These are phyloP conservation scores for Starmerella kuoi DNA, from an alignment of 805 yeast species.

Conservation along the genomic window DNA sequence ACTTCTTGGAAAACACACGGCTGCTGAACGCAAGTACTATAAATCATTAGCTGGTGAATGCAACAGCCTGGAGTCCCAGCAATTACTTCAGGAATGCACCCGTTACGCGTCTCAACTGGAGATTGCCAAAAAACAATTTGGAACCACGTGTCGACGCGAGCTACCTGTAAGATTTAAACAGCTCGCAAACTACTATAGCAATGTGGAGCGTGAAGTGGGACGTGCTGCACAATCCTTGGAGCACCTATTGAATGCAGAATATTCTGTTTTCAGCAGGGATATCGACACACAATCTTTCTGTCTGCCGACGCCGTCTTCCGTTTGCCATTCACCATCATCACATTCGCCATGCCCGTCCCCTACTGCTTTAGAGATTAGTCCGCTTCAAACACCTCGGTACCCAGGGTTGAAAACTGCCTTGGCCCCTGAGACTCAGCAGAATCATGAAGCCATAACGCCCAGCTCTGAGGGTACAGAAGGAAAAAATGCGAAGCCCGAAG, in stretches of 20 bases:
- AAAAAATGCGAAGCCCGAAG: too few species aligned
- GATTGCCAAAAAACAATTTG: constrained; percentile 2
- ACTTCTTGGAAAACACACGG: constrained; percentile 3
- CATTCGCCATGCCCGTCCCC: too few species aligned
- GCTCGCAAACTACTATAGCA: background rate
- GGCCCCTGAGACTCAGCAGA: background rate
- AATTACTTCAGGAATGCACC: background rate
- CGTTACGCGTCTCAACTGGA: constrained; percentile 1
- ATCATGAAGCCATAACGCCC: background rate
- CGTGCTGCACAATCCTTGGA: background rate
- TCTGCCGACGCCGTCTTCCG: background rate
- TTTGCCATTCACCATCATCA: background rate
- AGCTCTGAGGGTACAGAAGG: background rate
- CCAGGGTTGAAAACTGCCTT: background rate
- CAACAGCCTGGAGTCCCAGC: background rate
- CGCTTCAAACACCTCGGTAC: background rate
- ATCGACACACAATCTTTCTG: background rate
- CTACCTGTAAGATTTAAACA: constrained; percentile 9
- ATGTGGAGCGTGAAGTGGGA: background rate
- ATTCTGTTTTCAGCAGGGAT: background rate
- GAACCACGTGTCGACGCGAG: constrained; percentile 4
- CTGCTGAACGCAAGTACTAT: constrained; percentile 19
- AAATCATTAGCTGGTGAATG: constrained; percentile 14
- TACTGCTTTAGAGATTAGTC: background rate
- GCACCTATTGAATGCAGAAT: background rate